phyloP scores from a whole-genome alignment of 1,139 yeast genomes.

The Meyerozyma elateridarum region DNA sequence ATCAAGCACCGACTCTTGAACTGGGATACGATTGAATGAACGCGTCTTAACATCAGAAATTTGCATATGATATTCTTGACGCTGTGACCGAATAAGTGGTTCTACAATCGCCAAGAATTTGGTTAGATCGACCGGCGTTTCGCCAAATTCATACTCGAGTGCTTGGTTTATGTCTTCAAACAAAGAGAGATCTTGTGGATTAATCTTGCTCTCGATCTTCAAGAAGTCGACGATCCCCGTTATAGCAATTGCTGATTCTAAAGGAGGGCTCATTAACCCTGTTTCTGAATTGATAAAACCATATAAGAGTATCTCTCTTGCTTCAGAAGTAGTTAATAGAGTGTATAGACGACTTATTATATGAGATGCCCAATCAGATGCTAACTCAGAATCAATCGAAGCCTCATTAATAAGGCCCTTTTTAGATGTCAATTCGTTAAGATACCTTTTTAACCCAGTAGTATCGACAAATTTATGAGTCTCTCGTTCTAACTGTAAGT shows the following conservation, averaged over 20 bases:
- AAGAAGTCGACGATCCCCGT: slow-evolving; percentile 64
- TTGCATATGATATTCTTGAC: slow-evolving; percentile 16
- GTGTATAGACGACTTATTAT: slow-evolving; percentile 30
- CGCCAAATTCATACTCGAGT: slow-evolving; percentile 9
- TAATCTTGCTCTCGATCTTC: slow-evolving; percentile 13
- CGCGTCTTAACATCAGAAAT: slow-evolving; percentile 62
- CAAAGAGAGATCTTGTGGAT: slow-evolving; percentile 18
- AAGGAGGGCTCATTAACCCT: slow-evolving; percentile 6
- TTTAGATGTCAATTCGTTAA: not conserved
- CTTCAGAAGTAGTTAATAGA: slow-evolving; percentile 43
- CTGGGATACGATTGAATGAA: slow-evolving; percentile 35
- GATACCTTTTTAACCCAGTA: slow-evolving; percentile 3
- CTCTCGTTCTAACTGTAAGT: slow-evolving; percentile 35
- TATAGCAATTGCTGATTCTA: slow-evolving; percentile 34
- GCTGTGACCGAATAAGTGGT: slow-evolving; percentile 16
- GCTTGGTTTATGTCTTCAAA: slow-evolving; percentile 21
- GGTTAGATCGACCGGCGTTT: slow-evolving; percentile 19
- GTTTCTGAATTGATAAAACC: slow-evolving; percentile 37
- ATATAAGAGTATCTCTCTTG: slow-evolving; percentile 59
- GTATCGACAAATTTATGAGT: slow-evolving; percentile 32
- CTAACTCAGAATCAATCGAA: not conserved
- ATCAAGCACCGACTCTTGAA: slow-evolving; percentile 40
- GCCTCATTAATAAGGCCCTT: not conserved
- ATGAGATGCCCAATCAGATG: not conserved
- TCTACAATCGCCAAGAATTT: slow-evolving; percentile 16